Base-by-base conservation (phyloP, 306 rosid genomes). In the Pueraria montana region DNA sequence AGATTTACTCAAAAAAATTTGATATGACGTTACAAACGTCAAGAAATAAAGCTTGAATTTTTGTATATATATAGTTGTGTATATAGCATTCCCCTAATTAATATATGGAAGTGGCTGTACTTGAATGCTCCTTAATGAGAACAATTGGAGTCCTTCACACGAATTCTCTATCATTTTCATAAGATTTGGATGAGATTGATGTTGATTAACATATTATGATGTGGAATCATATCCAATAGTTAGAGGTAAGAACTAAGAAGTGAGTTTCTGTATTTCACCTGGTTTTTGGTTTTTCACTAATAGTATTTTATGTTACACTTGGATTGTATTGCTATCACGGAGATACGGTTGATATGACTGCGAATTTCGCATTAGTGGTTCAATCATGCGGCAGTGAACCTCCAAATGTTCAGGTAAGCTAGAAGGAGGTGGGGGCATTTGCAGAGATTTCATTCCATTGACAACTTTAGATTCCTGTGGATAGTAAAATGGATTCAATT, bases 241-340 rank as follows among this genome's bases (percentile, higher is more conserved):
- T 14, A 68, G 14, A 21, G 27, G n/a, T 56, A 27, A 11, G 7
- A 76, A 59, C 69, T 23, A 23, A 30, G 56, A 36, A 36, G 6
- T 56, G 70, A 58, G 8, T 13, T 58, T 58, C 6, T 7, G 14
- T 36, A 38, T 55, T 75, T 58, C 24, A 75, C 32, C 45, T 1
- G 52, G 36, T 32, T 73, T 52, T 74, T 74, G 40, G 38, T 5
- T 74, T 74, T 24, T 71, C 40, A 38, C 16, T n/a, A n/a, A n/a
- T 23, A 75, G 32, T 24, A 23, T 52, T 40, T 38, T 1, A 36
- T 23, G 20, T 79, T 36, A 16, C 45, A 11, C 67, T 38, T 67
- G 45, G 68, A 40, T 55, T 70, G 24, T 27, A 42, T 56, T 53
- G 48, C 61, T 42, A 56, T 69, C 61, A 55, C 40, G 23, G 38